Percentiles rank a stretch among this genome's conserved stretches.
Conservation (phyloP, 345 rosid species). For the Linum tenue region DNA sequence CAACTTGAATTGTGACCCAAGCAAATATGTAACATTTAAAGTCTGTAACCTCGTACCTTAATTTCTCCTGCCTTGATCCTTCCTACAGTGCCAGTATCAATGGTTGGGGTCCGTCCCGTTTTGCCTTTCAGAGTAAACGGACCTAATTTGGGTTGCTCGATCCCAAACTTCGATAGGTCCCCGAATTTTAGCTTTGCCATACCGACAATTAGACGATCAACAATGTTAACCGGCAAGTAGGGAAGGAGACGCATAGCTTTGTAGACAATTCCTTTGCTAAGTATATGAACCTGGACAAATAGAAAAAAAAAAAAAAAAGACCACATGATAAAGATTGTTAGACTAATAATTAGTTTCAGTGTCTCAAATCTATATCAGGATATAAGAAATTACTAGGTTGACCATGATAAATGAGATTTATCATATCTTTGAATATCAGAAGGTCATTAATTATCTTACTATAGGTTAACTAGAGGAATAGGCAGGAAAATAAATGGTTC, state of each 20-base stretch:
- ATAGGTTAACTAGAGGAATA: too few species aligned
- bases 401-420: too few species aligned
- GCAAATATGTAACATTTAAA: background rate
- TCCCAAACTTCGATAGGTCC: conserved; percentile 27
- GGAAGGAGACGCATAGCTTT: conserved; percentile 24
- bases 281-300: conserved; percentile 5
- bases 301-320: too few species aligned
- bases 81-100: conserved; percentile 40
- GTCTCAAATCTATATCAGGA: too few species aligned
- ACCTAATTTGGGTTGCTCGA: conserved; percentile 32
- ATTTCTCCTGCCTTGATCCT: conserved; percentile 32
- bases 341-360: too few species aligned
- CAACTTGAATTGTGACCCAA: background rate
- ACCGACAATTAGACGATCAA: conserved; percentile 11
- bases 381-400: too few species aligned
- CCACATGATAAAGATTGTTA: too few species aligned
- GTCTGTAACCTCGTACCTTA: conserved; percentile 8
- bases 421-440: too few species aligned
- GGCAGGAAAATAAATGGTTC: too few species aligned
- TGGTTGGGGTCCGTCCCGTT: conserved; percentile 40
- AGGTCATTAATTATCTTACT: too few species aligned
- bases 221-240: conserved; percentile 11
- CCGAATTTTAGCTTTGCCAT: conserved; percentile 7
- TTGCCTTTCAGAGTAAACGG: conserved; percentile 26
- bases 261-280: conserved; percentile 14